Conservation (phyloP, 148 eudicot species). For the Tetragonia tetragonoides region DNA sequence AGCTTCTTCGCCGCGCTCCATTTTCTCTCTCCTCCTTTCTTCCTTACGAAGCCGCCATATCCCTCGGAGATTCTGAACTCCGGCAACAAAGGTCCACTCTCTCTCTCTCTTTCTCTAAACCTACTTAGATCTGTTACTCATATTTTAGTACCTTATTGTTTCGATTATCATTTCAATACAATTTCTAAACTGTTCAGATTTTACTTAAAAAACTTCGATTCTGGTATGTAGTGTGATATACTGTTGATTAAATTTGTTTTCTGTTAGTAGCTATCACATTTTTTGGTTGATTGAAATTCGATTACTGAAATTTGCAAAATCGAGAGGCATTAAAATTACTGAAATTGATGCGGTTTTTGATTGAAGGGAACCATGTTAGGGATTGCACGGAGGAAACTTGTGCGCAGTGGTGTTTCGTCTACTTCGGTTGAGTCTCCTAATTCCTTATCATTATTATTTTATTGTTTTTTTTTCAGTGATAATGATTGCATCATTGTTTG, state of each 20-base stretch:
- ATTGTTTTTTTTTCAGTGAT: neutral
- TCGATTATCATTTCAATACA: neutral
- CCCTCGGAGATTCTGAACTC: conserved; percentile 9
- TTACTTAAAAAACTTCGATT: neutral
- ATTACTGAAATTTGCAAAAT: neutral
- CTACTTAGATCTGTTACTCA: conserved; percentile 21
- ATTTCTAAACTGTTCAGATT: conserved; percentile 9
- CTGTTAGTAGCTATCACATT: neutral
- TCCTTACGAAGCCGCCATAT: conserved; percentile 8
- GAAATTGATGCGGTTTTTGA: neutral
- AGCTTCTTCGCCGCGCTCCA: neutral
- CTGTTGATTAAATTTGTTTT: neutral
- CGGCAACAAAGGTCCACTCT: conserved; percentile 8
- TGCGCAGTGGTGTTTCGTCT: conserved; percentile 27
- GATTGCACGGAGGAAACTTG: conserved; percentile 33
- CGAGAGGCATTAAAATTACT: too few relatives aligned
- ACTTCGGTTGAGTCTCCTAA: conserved; percentile 9
- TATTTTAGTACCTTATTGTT: neutral
- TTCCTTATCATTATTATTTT: neutral
- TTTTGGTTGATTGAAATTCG: neutral
- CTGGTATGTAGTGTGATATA: neutral
- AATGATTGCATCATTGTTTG: neutral
- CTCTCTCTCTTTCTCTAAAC: neutral
- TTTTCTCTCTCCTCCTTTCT: neutral
- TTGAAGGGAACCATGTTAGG: conserved; percentile 27